Conservation (phyloP, 257 asterid genomes). For the Lycium ferocissimum region DNA sequence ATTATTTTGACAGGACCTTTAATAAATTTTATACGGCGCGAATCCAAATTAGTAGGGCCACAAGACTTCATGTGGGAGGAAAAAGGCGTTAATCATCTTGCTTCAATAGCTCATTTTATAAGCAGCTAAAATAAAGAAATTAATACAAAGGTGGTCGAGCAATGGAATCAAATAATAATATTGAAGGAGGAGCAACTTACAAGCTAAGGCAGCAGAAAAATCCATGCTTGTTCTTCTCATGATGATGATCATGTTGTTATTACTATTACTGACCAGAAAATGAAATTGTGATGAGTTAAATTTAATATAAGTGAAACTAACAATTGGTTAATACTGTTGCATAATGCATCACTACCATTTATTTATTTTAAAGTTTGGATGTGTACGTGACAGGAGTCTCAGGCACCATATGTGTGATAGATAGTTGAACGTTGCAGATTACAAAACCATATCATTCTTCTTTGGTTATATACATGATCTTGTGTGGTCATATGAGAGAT, state of each 20-base stretch:
- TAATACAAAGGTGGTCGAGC: neutral
- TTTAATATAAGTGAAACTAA: neutral
- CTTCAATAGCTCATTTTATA: conserved; percentile 55
- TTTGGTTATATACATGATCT: no score
- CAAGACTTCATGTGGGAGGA: conserved; percentile 7
- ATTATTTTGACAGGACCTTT: no score
- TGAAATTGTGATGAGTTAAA: neutral
- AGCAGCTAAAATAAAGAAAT: neutral
- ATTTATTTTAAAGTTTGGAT: neutral
- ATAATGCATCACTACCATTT: neutral
- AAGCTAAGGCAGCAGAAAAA: no score
- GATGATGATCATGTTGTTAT: conserved; percentile 13
- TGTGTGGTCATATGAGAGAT: no score
- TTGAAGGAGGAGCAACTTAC: neutral
- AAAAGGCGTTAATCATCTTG: conserved; percentile 58
- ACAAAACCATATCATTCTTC: no score
- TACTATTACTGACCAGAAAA: neutral
- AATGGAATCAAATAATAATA: conserved; percentile 4
- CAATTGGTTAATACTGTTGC: neutral
- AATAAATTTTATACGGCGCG: neutral
- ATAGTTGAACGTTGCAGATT: no score
- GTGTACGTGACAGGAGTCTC: neutral
- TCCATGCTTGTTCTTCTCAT: neutral
- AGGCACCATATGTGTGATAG: neutral
- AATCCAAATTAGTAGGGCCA: neutral